Conservation (phyloP, 164 flowering plant species). For the Magnolia sinica region DNA sequence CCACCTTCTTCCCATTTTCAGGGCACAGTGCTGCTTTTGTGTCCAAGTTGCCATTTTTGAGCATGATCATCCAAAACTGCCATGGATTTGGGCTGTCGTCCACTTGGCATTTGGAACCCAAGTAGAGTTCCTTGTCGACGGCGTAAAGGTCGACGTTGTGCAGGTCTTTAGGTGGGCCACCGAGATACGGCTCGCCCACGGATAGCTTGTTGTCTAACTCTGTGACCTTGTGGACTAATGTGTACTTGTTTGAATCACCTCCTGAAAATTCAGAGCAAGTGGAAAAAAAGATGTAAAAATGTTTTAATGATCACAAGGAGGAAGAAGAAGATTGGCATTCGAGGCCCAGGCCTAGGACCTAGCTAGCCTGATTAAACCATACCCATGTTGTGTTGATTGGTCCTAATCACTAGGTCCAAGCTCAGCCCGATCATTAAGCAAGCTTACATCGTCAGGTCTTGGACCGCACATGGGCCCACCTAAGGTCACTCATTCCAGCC, state of each 20-base stretch:
- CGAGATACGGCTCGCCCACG: slow-evolving; percentile 39
- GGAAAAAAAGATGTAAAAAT: too few species aligned
- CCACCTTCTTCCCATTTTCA: slow-evolving; percentile 41
- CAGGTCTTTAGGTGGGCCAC: slow-evolving; percentile 19
- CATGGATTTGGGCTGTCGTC: slow-evolving; percentile 50
- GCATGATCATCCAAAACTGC: slow-evolving; percentile 83
- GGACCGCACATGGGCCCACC: too few species aligned
- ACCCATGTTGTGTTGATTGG: too few species aligned
- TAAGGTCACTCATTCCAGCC: too few species aligned
- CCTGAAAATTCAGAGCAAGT: too few species aligned
- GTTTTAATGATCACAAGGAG: not conserved
- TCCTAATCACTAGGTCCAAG: too few species aligned
- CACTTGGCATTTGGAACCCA: slow-evolving; percentile 54
- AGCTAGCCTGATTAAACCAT: too few species aligned
- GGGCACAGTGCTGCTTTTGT: slow-evolving; percentile 51
- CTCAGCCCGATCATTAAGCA: too few species aligned
- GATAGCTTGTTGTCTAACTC: slow-evolving; percentile 56
- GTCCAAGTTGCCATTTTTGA: slow-evolving; percentile 72
- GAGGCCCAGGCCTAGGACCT: too few species aligned
- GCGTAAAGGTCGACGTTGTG: slow-evolving; percentile 48
- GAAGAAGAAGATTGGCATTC: not conserved
- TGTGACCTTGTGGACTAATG: slow-evolving; percentile 42
- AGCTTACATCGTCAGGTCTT: too few species aligned
- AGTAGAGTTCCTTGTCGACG: slow-evolving; percentile 49
- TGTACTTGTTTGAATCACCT: not conserved